Percentiles rank a stretch among this genome's conserved stretches.
Conservation (phyloP, 2,329 filamentous ascomycete genomes). For the Dothistroma pini region DNA sequence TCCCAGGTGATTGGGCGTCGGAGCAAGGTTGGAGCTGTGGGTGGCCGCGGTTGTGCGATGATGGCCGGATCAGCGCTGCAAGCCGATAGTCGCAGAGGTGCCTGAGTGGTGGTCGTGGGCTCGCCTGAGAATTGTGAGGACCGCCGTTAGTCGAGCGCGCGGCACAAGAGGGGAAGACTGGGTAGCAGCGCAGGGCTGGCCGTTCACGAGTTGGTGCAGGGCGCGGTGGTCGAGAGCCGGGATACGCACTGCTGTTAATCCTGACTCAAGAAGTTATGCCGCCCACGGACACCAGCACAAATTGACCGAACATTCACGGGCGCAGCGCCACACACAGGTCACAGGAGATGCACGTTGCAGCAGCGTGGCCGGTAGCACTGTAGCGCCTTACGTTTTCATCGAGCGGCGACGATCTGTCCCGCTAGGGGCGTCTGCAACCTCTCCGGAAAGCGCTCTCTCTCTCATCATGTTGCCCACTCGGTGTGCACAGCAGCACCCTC, state of each 20-base stretch:
- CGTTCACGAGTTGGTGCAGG: not conserved
- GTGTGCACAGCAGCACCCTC: not conserved
- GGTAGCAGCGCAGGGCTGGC: not conserved
- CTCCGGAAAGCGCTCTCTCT: not conserved
- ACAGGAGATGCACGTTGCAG: slow-evolving; percentile 3
- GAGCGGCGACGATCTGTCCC: not conserved
- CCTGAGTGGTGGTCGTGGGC: not conserved
- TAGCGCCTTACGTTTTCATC: not conserved
- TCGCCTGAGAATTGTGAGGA: not conserved
- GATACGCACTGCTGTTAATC: not conserved
- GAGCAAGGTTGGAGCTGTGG: not conserved
- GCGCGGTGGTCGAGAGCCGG: not conserved
- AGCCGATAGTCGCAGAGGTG: not conserved
- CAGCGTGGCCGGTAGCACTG: slow-evolving; percentile 1
- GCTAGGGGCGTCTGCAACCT: not conserved
- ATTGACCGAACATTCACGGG: not conserved
- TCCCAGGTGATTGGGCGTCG: not conserved
- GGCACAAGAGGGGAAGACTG: not conserved
- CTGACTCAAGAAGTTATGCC: not conserved
- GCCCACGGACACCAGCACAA: not conserved
- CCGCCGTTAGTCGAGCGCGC: not conserved
- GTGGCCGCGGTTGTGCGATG: not conserved
- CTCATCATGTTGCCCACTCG: not conserved
- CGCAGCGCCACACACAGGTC: not conserved
- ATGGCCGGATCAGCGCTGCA: not conserved